phyloP scores from a whole-genome alignment of 2,329 filamentous ascomycete species.

The Daldinia sp. region DNA sequence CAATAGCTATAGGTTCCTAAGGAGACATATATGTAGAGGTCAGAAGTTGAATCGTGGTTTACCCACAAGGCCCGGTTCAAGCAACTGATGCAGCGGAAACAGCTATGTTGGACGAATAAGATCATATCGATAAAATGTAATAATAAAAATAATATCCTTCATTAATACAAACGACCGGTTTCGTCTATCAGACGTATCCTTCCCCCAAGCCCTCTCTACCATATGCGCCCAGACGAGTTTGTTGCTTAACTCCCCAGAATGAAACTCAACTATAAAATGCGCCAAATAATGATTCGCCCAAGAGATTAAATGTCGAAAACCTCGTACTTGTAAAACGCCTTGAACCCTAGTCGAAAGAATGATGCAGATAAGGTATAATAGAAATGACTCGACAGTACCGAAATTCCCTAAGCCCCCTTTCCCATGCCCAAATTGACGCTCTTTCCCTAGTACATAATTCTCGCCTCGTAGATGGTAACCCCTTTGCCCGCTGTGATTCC shows the following conservation, averaged over 20 bases:
- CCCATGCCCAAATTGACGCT: slow-evolving; percentile 28
- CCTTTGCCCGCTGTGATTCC: slow-evolving; percentile 32
- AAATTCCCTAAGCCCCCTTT: slow-evolving; percentile 22
- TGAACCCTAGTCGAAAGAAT: slow-evolving; percentile 20
- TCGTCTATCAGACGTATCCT: slow-evolving; percentile 33
- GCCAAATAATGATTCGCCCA: slow-evolving; percentile 16
- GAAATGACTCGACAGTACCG: slow-evolving; percentile 13
- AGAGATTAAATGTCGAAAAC: slow-evolving; percentile 16
- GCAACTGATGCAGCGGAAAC: neutral
- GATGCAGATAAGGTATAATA: slow-evolving; percentile 28
- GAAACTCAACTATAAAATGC: slow-evolving; percentile 12
- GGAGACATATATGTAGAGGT: neutral
- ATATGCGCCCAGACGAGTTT: slow-evolving; percentile 17
- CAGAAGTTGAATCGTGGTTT: neutral
- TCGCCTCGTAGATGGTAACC: slow-evolving; percentile 25
- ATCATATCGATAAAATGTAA: neutral
- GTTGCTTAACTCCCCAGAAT: slow-evolving; percentile 18
- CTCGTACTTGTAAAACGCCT: slow-evolving; percentile 32
- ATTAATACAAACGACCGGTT: slow-evolving; percentile 37
- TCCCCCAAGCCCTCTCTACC: slow-evolving; percentile 11
- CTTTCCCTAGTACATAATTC: slow-evolving; percentile 28
- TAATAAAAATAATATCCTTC: slow-evolving; percentile 5
- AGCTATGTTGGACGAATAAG: neutral
- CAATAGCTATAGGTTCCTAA: neutral
- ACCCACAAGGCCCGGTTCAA: neutral